phyloP scores from a whole-genome alignment of 73 alveolate genomes.

The Diophrys appendiculata region DNA sequence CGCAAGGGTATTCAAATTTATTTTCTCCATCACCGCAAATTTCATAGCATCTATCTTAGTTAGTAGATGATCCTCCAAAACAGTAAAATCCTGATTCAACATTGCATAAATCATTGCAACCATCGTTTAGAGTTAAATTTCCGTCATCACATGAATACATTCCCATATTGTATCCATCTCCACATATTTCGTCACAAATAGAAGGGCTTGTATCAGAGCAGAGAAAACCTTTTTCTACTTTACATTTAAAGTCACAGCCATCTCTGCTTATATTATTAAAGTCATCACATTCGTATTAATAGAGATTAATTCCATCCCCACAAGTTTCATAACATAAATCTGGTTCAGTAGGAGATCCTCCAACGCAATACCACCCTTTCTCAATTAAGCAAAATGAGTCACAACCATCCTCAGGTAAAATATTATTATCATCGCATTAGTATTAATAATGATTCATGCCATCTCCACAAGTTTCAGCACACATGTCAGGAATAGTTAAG shows the following conservation, averaged over 20 bases:
- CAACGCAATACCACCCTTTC: slow-evolving; percentile 13
- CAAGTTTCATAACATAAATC: slow-evolving; percentile 27
- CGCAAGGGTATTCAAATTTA: slow-evolving; percentile 5
- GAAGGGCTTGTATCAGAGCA: slow-evolving; percentile 29
- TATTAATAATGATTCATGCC: slow-evolving; percentile 20
- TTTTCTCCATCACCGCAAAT: slow-evolving; percentile 52
- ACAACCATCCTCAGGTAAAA: slow-evolving; percentile 60
- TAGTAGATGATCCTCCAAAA: slow-evolving; percentile 37
- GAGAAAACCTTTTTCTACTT: slow-evolving; percentile 2
- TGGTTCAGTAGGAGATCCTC: slow-evolving; percentile 17
- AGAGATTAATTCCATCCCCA: slow-evolving; percentile 26
- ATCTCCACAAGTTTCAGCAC: slow-evolving; percentile 57
- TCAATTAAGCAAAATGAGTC: slow-evolving; percentile 15
- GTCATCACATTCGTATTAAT: slow-evolving; percentile 21
- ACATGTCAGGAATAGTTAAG: slow-evolving; percentile 8
- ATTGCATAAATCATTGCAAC: slow-evolving; percentile 5
- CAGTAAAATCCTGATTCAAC: slow-evolving; percentile 56
- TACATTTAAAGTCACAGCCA: slow-evolving; percentile 13
- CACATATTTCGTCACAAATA: slow-evolving; percentile 10
- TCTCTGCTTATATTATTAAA: slow-evolving; percentile 12
- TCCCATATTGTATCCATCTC: neutral
- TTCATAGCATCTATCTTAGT: slow-evolving; percentile 28
- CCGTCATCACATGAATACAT: slow-evolving; percentile 7
- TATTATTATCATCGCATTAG: slow-evolving; percentile 66
- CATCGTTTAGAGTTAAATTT: slow-evolving; percentile 8